Evolutionary conservation across 208 protist species (phyloP).

Genomic region (Trypanosomatidae sp.): DNA sequence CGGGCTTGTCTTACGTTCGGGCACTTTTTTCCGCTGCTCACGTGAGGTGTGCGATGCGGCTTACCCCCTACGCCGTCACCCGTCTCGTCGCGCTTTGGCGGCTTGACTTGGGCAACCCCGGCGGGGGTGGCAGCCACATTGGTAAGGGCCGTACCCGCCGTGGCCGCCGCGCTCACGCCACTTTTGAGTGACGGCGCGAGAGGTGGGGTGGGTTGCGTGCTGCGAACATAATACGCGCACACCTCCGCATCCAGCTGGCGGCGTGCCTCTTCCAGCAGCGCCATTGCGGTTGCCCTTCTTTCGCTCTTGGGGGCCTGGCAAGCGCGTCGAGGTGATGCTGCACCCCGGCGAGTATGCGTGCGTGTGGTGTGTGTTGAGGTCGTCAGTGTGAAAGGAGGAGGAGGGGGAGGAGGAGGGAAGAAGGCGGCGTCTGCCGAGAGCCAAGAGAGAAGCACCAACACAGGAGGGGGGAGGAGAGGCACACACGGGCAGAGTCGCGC

Average conservation of each 20-base stretch:
- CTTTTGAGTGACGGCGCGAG: slow-evolving; percentile 29
- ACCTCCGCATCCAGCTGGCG: slow-evolving; percentile 25
- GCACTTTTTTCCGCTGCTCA: background rate
- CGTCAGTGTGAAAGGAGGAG: background rate
- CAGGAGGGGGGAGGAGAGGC: background rate
- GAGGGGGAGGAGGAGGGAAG: background rate
- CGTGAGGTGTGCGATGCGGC: background rate
- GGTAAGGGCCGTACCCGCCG: background rate
- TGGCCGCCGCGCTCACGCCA: slow-evolving; percentile 22
- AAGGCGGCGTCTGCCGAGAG: background rate
- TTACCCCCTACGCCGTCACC: background rate
- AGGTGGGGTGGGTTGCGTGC: slow-evolving; percentile 26
- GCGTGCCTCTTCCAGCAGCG: slow-evolving; percentile 25
- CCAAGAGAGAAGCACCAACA: background rate
- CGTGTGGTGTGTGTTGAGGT: slow-evolving; percentile 4
- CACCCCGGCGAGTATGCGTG: background rate
- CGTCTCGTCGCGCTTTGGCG: background rate
- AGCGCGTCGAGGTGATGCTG: background rate
- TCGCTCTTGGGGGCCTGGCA: background rate
- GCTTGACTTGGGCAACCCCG: background rate
- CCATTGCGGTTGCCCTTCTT: slow-evolving; percentile 7
- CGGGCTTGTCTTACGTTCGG: slow-evolving; percentile 18
- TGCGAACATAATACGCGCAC: slow-evolving; percentile 6
- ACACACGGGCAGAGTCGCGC: too few relatives aligned
- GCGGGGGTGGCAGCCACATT: background rate